Base-by-base conservation (phyloP, 768 basidiomycete genomes). In the Boletus sensibilis region DNA sequence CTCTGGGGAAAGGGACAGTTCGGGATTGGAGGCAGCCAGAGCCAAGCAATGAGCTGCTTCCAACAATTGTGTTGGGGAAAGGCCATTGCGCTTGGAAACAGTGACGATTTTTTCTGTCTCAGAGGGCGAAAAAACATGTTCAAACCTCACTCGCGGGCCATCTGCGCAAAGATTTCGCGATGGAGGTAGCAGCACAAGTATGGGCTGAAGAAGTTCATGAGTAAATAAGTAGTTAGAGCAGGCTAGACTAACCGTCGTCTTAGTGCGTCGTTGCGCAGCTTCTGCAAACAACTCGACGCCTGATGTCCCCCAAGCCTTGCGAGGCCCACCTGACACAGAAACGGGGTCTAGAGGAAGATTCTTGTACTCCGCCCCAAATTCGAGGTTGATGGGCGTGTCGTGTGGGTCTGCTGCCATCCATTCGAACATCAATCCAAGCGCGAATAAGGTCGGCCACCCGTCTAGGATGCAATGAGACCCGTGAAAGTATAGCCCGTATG, bases 31-130 rank as follows among this genome's bases (percentile, higher is more conserved):
- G n/a, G 40, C 41, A n/a, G 55, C 55, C 21, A 62, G 20, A 4
- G 53, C 61, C 39, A 62, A 38, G 25, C 51, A 53, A n/a, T 61
- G 56, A 25, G 61, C 52, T 33, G 61, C 60, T n/a, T 62, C 61
- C 35, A 62, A 40, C 12, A 61, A 18, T 13, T 54, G 60, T 0
- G 60, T 50, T 5, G 53, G 52, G 5, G 52, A 50, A 21, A 40
- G 33, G 5, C 44, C 52, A 13, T 48, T 12, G 33, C 27, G 16
- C 9, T 57, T 61, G 20, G 60, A 49, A 16, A 39, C 39, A 33
- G 39, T 23, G 25, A 61, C 37, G 9, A 62, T 50, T 33, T 42
- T 53, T 13, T 20, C 43, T 11, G 61, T 35, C 25, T 44, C 41
- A 6, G 58, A 25, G 7, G 47, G 40, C 3, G 39, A 16, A 16